Percentiles rank a stretch among this genome's conserved stretches.
Evolutionary conservation across 371 early-diverging fungal genomes (phyloP).

Genomic region (Lichtheimia ramosa): DNA sequence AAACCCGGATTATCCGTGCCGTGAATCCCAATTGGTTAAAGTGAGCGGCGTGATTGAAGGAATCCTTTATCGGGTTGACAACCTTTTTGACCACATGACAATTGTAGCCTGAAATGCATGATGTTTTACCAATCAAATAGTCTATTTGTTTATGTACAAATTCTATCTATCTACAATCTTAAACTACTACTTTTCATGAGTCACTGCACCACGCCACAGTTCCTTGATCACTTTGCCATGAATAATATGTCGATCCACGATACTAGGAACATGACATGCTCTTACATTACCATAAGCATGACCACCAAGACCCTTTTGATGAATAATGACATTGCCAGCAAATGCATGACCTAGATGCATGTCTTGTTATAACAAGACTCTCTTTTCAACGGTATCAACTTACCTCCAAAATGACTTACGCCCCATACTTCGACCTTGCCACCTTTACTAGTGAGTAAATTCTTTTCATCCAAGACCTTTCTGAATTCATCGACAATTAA

Average conservation of each 20-base stretch:
- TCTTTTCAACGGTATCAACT: background rate
- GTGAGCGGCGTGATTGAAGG: too few species aligned
- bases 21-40: too few species aligned
- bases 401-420: slow-evolving; percentile 53
- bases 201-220: slow-evolving; percentile 47
- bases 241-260: slow-evolving; percentile 48
- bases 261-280: slow-evolving; percentile 40
- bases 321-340: slow-evolving; percentile 53
- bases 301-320: slow-evolving; percentile 43
- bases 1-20: too few species aligned
- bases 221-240: slow-evolving; percentile 40
- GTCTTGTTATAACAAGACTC: too few species aligned
- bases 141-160: too few species aligned
- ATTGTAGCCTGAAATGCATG: too few species aligned
- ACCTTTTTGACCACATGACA: too few species aligned
- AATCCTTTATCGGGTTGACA: too few species aligned
- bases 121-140: too few species aligned
- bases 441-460: slow-evolving; percentile 14
- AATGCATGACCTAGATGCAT: slow-evolving; percentile 52
- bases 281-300: slow-evolving; percentile 55
- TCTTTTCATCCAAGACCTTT: slow-evolving; percentile 21
- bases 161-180: too few species aligned
- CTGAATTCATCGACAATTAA: slow-evolving; percentile 40
- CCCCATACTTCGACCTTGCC: slow-evolving; percentile 42
- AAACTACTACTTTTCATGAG: slow-evolving; percentile 14